Base-by-base conservation (phyloP, 78 protist species). In the Dictyostelium firmibasis region DNA sequence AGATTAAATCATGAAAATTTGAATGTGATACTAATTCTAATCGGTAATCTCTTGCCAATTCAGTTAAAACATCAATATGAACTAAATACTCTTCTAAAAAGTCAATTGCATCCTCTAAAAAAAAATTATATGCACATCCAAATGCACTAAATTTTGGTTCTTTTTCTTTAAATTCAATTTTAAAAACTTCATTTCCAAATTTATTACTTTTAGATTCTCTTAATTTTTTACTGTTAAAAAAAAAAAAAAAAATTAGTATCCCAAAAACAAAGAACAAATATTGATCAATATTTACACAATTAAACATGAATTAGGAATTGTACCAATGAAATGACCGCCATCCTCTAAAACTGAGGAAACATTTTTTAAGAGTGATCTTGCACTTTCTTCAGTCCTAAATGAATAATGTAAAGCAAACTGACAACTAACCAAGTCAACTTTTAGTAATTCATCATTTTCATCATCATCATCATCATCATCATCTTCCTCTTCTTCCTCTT, bases 391-490 rank as follows among this genome's bases (percentile, higher is more conserved):
- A 18, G 87, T 67, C 31, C 77, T 94, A 85, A 96, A 97, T 20
- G 97, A 57, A 35, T 97, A 97, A 50, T 97, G 98, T 2, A 95
- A 35, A 1, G 98, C 96, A 44, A 97, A 96, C 72, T 97, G 98
- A 53, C 98, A 97, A 41, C 97, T 95, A 36, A 96, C 98, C 2
- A 97, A 38, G 25, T 96, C 87, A 50, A 96, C 92, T 33, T 81
- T 85, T 14, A 84, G 13, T 7, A 72, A 31, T 16, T 33, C 41
- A 7, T 16, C 79, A 33, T 35, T 33, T 27, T 72, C 79, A 4
- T 33, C 7, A 16, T 72, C 25, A 14, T 72, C 79, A 14, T 33
- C 35, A 33, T 72, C 36, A 0, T 29, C 23, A 8, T 69, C 76
- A 9, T 27, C 76, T 0, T 27, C 76, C 20, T 64, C 64, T 7